Evolutionary conservation across 2,329 filamentous ascomycete species (phyloP), one percentile per base, ranked within the genome.

Genomic region (Xylaria arbuscula): DNA sequence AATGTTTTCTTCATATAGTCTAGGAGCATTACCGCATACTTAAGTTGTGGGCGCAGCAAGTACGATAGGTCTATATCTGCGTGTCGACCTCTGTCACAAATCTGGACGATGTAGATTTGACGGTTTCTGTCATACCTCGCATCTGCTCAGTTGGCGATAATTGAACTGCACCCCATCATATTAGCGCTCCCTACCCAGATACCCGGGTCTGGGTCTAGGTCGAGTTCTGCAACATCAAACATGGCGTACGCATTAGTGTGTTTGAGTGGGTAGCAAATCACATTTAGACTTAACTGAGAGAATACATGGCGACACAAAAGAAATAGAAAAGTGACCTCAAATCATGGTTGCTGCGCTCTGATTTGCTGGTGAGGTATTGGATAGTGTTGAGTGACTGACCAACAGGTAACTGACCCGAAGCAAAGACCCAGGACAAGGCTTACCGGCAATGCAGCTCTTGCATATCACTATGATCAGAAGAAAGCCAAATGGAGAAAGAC

Each of bases 401-500:
- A 56, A 56, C 38, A 32, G 54, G 54, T 56, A 56, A 28, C 36
- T 56, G 38, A 15, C 32, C 55, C 55, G 55, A 42, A n/a, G n/a
- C 15, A 32, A 17, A 45, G 38, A 45, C 24, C 55, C 13, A 45
- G 15, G 13, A 45, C 55, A 32, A 45, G 55, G 55, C 55, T 63
- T 50, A 38, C 55, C 61, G 66, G 66, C 55, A 51, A 61, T 68
- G 62, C 53, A 68, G 53, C 62, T 66, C 64, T 60, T 69, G 67
- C 67, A 63, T 64, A 61, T 38, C 40, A 32, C 19, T 17, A 42
- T 55, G 53, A 54, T 48, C 32, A 59, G 34, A 53, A 34, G 40
- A 56, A 60, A 42, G 58, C 59, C 64, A 34, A 67, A 69, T 69
- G 42, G 54, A 67, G 67, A 60, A 51, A 63, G 28, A 62, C 11